Evolutionary conservation across 257 asterid genomes (phyloP).

Genomic region (Solanum chiquidenum): DNA sequence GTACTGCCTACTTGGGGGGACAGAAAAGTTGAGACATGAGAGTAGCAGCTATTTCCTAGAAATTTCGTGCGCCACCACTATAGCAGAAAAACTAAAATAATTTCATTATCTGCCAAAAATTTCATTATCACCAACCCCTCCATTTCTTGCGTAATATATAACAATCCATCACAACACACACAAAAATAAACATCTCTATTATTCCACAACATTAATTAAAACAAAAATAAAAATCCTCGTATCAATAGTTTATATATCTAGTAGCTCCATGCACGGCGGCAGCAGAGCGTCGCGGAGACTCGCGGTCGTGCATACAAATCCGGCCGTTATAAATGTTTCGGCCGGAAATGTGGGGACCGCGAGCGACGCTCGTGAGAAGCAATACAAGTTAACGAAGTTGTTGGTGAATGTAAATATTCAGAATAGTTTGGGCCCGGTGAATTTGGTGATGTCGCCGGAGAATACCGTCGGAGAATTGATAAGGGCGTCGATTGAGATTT

Average conservation of each 20-base stretch:
- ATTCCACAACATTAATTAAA: background rate
- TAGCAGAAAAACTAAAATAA: background rate
- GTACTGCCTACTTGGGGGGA: background rate
- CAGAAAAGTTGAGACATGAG: background rate
- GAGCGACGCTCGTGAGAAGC: constrained; percentile 4
- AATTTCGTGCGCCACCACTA: background rate
- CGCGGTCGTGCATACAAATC: background rate
- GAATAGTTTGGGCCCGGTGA: constrained; percentile 46
- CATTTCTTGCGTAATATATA: background rate
- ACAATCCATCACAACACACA: background rate
- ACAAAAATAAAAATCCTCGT: background rate
- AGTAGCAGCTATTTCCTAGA: background rate
- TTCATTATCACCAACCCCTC: background rate
- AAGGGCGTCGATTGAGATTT: constrained; percentile 33
- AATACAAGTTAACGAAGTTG: constrained; percentile 25
- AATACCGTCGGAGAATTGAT: constrained; percentile 39
- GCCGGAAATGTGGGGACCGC: background rate
- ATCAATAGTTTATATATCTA: background rate
- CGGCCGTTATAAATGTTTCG: background rate
- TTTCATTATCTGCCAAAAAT: background rate
- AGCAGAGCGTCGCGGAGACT: background rate
- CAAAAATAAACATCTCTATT: background rate
- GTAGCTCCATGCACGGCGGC: background rate
- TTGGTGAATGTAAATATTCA: constrained; percentile 42
- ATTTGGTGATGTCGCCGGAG: constrained; percentile 50